A percentile compares a stretch with the other conserved stretches of the same genome.
Conservation (phyloP, 228 moss, liverwort and hornwort species). For the Sphagnum magellanicum region DNA sequence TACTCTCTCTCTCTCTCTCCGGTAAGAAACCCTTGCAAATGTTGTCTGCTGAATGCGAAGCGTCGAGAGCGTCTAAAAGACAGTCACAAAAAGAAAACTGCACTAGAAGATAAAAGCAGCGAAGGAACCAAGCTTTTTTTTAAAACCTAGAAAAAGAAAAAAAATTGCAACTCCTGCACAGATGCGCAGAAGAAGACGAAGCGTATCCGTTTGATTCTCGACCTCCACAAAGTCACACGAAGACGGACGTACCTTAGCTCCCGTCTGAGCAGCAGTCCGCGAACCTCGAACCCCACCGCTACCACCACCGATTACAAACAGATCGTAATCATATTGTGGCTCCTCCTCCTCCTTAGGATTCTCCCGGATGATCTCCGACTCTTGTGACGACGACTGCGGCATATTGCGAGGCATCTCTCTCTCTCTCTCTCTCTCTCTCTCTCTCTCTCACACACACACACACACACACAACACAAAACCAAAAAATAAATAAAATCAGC, state of each 20-base stretch:
- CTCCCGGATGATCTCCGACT: constrained; percentile 25
- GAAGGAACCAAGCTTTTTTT: no score
- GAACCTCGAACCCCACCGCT: constrained; percentile 86
- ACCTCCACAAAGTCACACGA: neutral
- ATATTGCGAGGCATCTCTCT: constrained; percentile 36
- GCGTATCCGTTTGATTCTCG: neutral
- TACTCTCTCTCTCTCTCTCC: no score
- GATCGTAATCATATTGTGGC: constrained; percentile 57
- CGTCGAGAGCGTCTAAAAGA: no score
- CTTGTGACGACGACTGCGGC: constrained; percentile 15
- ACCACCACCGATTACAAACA: constrained; percentile 87
- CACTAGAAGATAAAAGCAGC: no score
- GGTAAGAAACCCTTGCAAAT: no score
- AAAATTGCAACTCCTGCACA: neutral
- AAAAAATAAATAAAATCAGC: no score
- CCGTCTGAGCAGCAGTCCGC: constrained; percentile 64
- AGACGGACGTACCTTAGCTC: constrained; percentile 53
- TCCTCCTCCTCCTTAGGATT: constrained; percentile 23
- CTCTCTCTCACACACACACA: no score
- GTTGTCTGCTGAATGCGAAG: no score
- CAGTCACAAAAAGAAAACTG: no score
- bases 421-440: no score
- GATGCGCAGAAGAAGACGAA: neutral
- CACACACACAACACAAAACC: no score
- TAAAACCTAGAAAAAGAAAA: no score